Evolutionary conservation across 495 filamentous ascomycete genomes (phyloP).

Genomic region (Rhypophila decipiens): DNA sequence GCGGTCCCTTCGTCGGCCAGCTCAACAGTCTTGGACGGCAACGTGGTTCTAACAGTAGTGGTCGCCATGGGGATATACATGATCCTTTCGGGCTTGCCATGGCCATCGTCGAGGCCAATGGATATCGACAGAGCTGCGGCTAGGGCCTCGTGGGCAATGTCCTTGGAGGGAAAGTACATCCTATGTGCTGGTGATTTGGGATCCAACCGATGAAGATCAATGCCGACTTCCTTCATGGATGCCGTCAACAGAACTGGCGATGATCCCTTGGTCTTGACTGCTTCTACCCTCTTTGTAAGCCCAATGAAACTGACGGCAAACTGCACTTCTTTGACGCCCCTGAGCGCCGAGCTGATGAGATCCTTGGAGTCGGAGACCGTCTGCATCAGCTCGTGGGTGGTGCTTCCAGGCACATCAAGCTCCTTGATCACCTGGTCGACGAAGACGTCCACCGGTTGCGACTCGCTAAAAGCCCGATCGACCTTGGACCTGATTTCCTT

Average conservation of each 20-base stretch:
- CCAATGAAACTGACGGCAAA: conserved; percentile 91
- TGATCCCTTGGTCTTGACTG: conserved; percentile 57
- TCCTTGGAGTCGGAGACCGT: conserved; percentile 90
- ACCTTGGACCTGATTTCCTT: conserved; percentile 28
- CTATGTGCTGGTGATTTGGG: conserved; percentile 90
- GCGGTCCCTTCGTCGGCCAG: conserved; percentile 65
- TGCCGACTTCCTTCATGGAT: conserved; percentile 90
- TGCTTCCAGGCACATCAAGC: conserved; percentile 62
- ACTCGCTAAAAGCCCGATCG: conserved; percentile 16
- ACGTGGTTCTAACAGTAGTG: conserved; percentile 86
- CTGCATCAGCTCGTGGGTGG: conserved; percentile 69
- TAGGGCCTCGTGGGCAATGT: conserved; percentile 92
- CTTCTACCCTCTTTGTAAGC: conserved; percentile 67
- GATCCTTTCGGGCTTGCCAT: conserved; percentile 76
- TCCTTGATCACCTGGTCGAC: conserved; percentile 76
- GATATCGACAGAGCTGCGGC: conserved; percentile 88
- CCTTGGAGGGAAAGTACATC: conserved; percentile 95
- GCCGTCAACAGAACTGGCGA: conserved; percentile 72
- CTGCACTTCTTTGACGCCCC: conserved; percentile 93
- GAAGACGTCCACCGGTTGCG: conserved; percentile 49
- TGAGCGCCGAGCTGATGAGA: conserved; percentile 81
- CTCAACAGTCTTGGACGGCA: conserved; percentile 91
- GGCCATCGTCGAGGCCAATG: conserved; percentile 81
- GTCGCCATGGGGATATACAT: conserved; percentile 97
- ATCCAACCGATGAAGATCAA: conserved; percentile 90